A percentile compares a stretch with the other conserved stretches of the same genome.
phyloP scores from a whole-genome alignment of 345 rosid species.

The Salix purpurea region DNA sequence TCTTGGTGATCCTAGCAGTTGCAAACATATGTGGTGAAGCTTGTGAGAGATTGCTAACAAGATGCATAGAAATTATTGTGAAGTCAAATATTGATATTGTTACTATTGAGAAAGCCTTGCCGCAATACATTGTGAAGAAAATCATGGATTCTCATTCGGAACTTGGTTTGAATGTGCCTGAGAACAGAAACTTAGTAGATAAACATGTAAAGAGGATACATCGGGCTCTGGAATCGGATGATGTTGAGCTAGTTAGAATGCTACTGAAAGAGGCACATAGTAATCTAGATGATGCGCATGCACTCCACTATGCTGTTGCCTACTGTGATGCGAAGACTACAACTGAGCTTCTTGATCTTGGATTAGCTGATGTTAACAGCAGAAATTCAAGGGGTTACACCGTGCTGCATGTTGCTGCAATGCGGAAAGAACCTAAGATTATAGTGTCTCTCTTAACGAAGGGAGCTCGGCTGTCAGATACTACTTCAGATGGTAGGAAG shows the following conservation, averaged over 20 bases:
- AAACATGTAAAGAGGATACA: slow-evolving; percentile 61
- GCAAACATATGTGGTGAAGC: slow-evolving; percentile 48
- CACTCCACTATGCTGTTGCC: slow-evolving; percentile 79
- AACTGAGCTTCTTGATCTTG: slow-evolving; percentile 66
- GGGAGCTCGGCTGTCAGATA: slow-evolving; percentile 67
- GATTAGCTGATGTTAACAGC: slow-evolving; percentile 57
- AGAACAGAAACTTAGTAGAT: slow-evolving; percentile 30
- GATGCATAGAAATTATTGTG: slow-evolving; percentile 47
- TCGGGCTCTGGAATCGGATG: slow-evolving; percentile 81
- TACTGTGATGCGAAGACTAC: slow-evolving; percentile 76
- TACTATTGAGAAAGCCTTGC: slow-evolving; percentile 62
- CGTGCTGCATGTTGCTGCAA: slow-evolving; percentile 76
- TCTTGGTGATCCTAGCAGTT: slow-evolving; percentile 54
- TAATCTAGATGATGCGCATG: slow-evolving; percentile 60
- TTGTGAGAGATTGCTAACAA: slow-evolving; percentile 48
- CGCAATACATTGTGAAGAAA: slow-evolving; percentile 45
- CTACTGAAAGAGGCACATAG: slow-evolving; percentile 63
- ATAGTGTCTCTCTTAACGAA: slow-evolving; percentile 65
- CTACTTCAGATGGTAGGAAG: slow-evolving; percentile 66
- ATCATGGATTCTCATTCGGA: slow-evolving; percentile 39
- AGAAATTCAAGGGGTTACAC: slow-evolving; percentile 65
- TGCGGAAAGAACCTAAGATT: slow-evolving; percentile 73
- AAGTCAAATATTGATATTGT: slow-evolving; percentile 56
- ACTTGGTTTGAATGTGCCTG: slow-evolving; percentile 34
- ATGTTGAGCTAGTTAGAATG: slow-evolving; percentile 77